phyloP scores from a whole-genome alignment of 345 rosid genomes.

The Sonneratia caseolaris region DNA sequence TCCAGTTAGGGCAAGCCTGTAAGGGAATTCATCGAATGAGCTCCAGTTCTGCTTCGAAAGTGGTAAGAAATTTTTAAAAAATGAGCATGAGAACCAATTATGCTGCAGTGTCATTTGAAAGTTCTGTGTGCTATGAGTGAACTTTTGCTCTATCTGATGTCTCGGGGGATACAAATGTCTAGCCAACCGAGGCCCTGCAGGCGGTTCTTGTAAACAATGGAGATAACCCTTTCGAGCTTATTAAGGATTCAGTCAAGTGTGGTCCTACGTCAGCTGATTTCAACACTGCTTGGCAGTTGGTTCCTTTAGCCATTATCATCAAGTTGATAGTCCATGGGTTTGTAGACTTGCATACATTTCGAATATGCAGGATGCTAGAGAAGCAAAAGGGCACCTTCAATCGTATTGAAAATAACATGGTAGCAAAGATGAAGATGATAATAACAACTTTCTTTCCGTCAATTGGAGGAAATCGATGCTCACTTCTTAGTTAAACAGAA shows the following conservation, averaged over 20 bases:
- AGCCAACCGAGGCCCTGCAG: slow-evolving; percentile 25
- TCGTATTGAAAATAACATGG: slow-evolving; percentile 50
- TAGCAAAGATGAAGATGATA: not conserved
- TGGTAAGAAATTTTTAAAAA: slow-evolving; percentile 15
- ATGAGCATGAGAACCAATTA: not conserved
- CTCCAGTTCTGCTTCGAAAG: slow-evolving; percentile 58
- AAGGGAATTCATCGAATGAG: slow-evolving; percentile 40
- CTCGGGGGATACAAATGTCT: slow-evolving; percentile 42
- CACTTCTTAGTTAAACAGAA: slow-evolving; percentile 20
- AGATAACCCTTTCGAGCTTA: slow-evolving; percentile 47
- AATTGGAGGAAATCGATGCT: not conserved
- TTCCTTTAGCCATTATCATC: not conserved
- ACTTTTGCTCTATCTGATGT: slow-evolving; percentile 2
- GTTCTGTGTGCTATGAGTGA: not conserved
- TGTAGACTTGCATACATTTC: not conserved
- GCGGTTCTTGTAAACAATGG: slow-evolving; percentile 46
- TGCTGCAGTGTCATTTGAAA: not conserved
- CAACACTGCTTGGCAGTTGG: not conserved
- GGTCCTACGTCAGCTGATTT: too few species aligned
- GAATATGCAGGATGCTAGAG: slow-evolving; percentile 36
- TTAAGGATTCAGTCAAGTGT: slow-evolving; percentile 42
- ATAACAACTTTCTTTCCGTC: not conserved
- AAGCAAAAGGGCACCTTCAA: slow-evolving; percentile 45
- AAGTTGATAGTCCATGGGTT: not conserved
- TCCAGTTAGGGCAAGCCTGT: slow-evolving; percentile 39